Base-by-base conservation (phyloP, 179 eudicot genomes). In the Camellia oleifera region DNA sequence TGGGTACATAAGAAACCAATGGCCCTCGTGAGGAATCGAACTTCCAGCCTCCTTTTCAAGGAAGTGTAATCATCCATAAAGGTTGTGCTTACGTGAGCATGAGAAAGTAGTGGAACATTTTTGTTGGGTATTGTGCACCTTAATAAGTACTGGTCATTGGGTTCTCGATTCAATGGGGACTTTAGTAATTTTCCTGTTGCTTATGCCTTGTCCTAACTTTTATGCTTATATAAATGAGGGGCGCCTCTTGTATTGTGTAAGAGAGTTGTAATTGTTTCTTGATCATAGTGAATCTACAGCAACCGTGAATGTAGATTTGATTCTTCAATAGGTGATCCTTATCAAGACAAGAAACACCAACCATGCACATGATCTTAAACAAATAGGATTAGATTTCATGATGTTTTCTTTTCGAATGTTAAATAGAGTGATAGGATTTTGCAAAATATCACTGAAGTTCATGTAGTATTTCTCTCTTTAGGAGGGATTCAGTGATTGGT, bases 301-400 rank as follows among this genome's bases (percentile, higher is more conserved):
- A 32, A 32, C 2, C 40, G 40, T 32, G 40, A 32, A 32, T 32
- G 40, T 32, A 69, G 11, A 79, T 26, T 45, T 8, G 68, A 45
- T 44, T 13, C 56, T 52, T 12, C 57, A 78, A 57, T 73, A 12
- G 75, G 66, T 69, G 77, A 69, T 54, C 65, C 67, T 72, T 81
- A 79, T 82, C 74, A 46, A 73, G 77, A 61, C 74, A 78, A 75
- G 58, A 79, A 74, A 74, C 82, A 75, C 79, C 72, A 40, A 32
- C 50, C 84, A 81, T 83, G 79, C 82, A 61, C 81, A 48, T 83
- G 78, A 81, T 78, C 78, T 71, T 81, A 79, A 76, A 79, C 76
- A 69, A 79, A 83, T 62, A 78, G 77, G 88, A 87, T 87, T 80
- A 82, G 86, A 83, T 85, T 83, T 85, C 90, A 87, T 85, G 90